Percentiles rank a stretch among this genome's conserved stretches.
phyloP scores from a whole-genome alignment of 805 yeast species.

The Candida xyloterini region DNA sequence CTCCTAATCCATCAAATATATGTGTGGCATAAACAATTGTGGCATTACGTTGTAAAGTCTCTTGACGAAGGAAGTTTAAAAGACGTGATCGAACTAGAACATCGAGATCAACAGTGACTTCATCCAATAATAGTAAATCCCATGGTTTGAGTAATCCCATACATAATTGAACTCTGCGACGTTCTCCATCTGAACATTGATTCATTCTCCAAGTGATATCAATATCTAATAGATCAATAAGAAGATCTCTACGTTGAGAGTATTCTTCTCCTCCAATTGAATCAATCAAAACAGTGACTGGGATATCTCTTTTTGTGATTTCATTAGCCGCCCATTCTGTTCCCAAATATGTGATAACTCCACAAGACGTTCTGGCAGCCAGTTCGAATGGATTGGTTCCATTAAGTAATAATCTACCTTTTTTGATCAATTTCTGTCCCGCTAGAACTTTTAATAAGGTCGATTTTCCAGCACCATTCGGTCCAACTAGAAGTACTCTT shows the following conservation, averaged over 20 bases:
- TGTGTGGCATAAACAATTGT: slow-evolving; percentile 93
- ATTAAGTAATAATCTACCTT: slow-evolving; percentile 68
- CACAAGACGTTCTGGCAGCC: slow-evolving; percentile 26
- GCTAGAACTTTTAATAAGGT: slow-evolving; percentile 82
- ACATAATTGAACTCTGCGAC: slow-evolving; percentile 88
- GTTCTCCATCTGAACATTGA: slow-evolving; percentile 88
- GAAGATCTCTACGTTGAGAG: slow-evolving; percentile 71
- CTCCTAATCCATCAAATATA: slow-evolving; percentile 89
- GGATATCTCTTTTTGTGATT: slow-evolving; percentile 85
- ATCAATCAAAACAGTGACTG: slow-evolving; percentile 72
- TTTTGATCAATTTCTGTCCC: slow-evolving; percentile 81
- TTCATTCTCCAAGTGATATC: slow-evolving; percentile 92
- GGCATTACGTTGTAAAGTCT: slow-evolving; percentile 66
- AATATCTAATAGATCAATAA: slow-evolving; percentile 77
- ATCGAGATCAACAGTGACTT: slow-evolving; percentile 94
- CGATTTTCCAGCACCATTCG: slow-evolving; percentile 97
- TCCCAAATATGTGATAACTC: slow-evolving; percentile 69
- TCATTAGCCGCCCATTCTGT: slow-evolving; percentile 97
- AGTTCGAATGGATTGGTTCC: slow-evolving; percentile 79
- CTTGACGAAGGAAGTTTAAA: slow-evolving; percentile 66
- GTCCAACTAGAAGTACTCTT: slow-evolving; percentile 79
- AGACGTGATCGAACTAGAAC: slow-evolving; percentile 82
- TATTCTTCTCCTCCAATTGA: slow-evolving; percentile 78
- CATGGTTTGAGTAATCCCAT: slow-evolving; percentile 94
- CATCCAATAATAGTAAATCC: slow-evolving; percentile 84